phyloP scores from a whole-genome alignment of 371 early-diverging fungal species.

The Lichtheimia ornata region DNA sequence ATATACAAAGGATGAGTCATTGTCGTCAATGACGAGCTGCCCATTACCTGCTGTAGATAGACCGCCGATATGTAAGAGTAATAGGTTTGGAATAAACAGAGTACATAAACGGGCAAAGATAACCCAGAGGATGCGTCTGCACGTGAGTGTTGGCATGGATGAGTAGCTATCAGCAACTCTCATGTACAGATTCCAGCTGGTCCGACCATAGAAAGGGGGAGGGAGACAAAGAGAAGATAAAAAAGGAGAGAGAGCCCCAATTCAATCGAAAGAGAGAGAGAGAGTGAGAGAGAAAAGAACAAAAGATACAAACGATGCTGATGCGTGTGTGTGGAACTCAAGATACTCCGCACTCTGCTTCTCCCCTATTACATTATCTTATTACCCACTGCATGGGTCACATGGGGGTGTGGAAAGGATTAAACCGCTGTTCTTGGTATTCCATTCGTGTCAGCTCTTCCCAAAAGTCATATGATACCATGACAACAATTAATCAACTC shows the following conservation, averaged over 20 bases:
- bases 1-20: conserved; percentile 1
- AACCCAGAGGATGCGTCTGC: conserved; percentile 27
- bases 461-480: not conserved
- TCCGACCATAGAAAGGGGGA: conserved; percentile 5
- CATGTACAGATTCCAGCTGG: conserved; percentile 10
- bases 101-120: conserved; percentile 26
- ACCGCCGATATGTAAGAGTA: conserved; percentile 29
- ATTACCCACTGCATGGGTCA: no score
- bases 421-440: no score
- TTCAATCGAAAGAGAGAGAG: no score
- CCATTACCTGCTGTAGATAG: conserved; percentile 30
- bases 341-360: no score
- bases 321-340: no score
- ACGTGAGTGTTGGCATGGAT: conserved; percentile 22
- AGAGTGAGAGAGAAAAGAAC: no score
- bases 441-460: not conserved
- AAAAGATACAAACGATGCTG: no score
- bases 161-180: conserved; percentile 21
- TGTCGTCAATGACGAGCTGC: not conserved
- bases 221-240: not conserved
- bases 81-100: conserved; percentile 22
- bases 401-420: no score
- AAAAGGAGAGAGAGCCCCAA: not conserved
- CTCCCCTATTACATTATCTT: no score
- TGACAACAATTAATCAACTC: not conserved